Percentiles rank a stretch among this genome's conserved stretches.
Conservation (phyloP, 164 flowering plant genomes). For the Houttuynia cordata region DNA sequence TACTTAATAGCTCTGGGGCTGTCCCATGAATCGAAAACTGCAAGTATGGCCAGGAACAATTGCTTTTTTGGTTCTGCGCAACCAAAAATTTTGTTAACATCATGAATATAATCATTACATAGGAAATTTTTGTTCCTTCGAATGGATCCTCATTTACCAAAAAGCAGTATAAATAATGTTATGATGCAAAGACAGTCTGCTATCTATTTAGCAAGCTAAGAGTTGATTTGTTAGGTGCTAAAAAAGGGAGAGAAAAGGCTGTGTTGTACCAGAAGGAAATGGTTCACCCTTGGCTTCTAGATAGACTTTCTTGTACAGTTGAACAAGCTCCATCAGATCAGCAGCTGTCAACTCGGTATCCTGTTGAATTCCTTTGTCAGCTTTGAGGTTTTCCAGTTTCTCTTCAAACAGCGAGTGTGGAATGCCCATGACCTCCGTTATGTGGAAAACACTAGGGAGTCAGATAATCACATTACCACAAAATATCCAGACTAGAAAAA, state of each 20-base stretch:
- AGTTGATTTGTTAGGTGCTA: too few species aligned
- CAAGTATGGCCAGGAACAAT: constrained; percentile 61
- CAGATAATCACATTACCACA: neutral
- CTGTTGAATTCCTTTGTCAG: constrained; percentile 43
- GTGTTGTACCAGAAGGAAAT: constrained; percentile 71
- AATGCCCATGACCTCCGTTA: constrained; percentile 82
- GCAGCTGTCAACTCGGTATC: constrained; percentile 77
- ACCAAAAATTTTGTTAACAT: neutral
- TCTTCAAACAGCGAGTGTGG: constrained; percentile 82
- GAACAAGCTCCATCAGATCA: constrained; percentile 84
- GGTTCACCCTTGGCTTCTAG: constrained; percentile 63
- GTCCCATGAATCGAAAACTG: constrained; percentile 97
- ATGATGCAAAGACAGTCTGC: too few species aligned
- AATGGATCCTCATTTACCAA: too few species aligned
- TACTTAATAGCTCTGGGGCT: constrained; percentile 91
- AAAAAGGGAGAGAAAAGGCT: too few species aligned
- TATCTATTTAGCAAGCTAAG: too few species aligned
- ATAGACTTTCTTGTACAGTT: constrained; percentile 75
- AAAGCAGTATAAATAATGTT: too few species aligned
- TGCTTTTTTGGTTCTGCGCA: constrained; percentile 77
- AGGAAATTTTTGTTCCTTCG: too few species aligned
- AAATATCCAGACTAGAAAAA: neutral
- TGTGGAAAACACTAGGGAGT: neutral
- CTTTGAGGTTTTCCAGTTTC: constrained; percentile 60
- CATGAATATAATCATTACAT: neutral